Conservation (phyloP, 805 yeast genomes). For the Candida khao-thaluensis region DNA sequence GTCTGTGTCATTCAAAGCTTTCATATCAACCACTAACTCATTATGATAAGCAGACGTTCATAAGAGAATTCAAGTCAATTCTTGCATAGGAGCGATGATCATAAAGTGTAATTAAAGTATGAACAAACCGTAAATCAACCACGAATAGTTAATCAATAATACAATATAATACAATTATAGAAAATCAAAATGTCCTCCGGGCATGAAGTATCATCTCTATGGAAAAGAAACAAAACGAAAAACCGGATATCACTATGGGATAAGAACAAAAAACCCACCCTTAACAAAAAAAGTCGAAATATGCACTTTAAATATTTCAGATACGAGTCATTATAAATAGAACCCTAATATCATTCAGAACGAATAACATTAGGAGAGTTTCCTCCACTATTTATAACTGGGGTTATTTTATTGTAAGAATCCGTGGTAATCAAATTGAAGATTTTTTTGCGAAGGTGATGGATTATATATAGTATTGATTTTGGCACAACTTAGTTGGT, state of each 20-base stretch:
- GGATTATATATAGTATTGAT: constrained; percentile 1
- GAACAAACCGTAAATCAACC: too few relatives aligned
- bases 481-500: background rate
- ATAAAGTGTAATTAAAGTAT: too few relatives aligned
- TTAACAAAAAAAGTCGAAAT: constrained; percentile 7
- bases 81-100: too few relatives aligned
- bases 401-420: constrained; percentile 15
- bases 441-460: constrained; percentile 8
- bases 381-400: constrained; percentile 8
- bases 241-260: constrained; percentile 48
- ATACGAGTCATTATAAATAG: constrained; percentile 3
- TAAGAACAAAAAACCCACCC: constrained; percentile 8
- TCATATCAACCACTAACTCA: too few relatives aligned
- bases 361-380: constrained; percentile 13
- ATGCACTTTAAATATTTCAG: constrained; percentile 7
- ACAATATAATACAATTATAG: too few relatives aligned
- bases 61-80: too few relatives aligned
- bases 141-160: too few relatives aligned
- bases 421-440: constrained; percentile 33
- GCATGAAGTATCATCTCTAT: constrained; percentile 49
- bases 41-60: too few relatives aligned
- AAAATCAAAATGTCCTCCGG: constrained; percentile 37
- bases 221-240: constrained; percentile 42
- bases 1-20: too few relatives aligned
- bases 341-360: constrained; percentile 18